Base-by-base conservation (phyloP, 1,139 yeast species). In the Suhomyces panamericanus region DNA sequence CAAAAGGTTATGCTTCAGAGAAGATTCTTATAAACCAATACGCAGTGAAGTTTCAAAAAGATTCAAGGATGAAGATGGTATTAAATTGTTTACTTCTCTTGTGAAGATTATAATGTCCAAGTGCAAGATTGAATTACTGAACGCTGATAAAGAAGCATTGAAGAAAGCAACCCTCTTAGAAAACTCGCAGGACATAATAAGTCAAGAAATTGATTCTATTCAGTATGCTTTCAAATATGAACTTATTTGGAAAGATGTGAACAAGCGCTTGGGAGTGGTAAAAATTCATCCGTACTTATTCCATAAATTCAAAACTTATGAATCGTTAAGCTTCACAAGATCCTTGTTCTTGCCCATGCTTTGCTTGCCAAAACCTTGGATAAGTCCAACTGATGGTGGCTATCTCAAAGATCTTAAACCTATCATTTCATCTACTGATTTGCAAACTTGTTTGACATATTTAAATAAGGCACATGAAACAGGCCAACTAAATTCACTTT, bases 301-400 rank as follows among this genome's bases (percentile, higher is more conserved):
- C 12, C 51, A 54, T 5, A 53, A 57, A 29, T 54, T 60, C 45
- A 52, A 52, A 14, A 31, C 46, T 9, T 48, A 50, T 28, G 50
- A 50, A 24, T 47, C 54, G 1, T 38, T 58, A 4, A 43, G 59
- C 6, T 52, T 44, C 17, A 42, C 53, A 14, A 56, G 54, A 24
- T 49, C 59, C 0, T 44, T 62, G n/a, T 55, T 44, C 35, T 51
- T 73, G 3, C 79, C 79, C 0, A 70, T 73, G 76, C 41, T 74
- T 11, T 53, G 57, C 32, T 70, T 74, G 3, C 77, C 79, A 0
- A 59, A 59, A 43, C 60, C 59, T 5, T 74, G 78, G 78, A 51
- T 50, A 0, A 48, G 62, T 6, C 72, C 75, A 0, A 47, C 38
- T 1, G 50, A 52, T 14, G 79, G 79, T 1, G 79, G 78, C 0